Evolutionary conservation across 345 rosid species (phyloP), one percentile per base, ranked within the genome.

Genomic region (Acer saccharum): DNA sequence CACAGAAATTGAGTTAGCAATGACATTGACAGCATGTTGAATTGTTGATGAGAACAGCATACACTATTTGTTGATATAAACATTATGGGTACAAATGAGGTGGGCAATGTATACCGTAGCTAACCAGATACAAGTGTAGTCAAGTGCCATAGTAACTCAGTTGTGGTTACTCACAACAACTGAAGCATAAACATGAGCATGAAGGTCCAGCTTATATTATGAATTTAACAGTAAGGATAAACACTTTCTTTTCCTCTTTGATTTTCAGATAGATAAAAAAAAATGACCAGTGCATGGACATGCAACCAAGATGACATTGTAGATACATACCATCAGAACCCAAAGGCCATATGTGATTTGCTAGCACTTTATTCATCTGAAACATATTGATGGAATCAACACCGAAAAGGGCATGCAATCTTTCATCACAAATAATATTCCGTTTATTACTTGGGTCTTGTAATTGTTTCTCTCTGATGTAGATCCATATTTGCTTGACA

Each of bases 361-460:
- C 75, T 62, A 88, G 80, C 64, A 81, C 90, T 75, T 85, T 88
- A 74, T 85, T 88, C 91, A 88, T 88, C 83, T 88, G 89, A 81
- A 90, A 90, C 94, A 88, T 83, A 80, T 89, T 80, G 62, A 88
- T 88, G 21, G 83, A 73, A 55, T 77, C 78, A 66, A 89, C 90
- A 72, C 74, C 76, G 29, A 88, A 88, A 77, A 89, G 82, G 46
- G 84, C 80, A 16, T 1, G 83, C 80, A 88, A 81, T 71, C 79
- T 55, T 80, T 90, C 83, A 66, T 90, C 86, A 44, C 91, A 88
- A 72, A 81, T 77, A 80, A 90, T 88, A 68, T 68, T 83, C 54
- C 85, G 85, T 86, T 77, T 85, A 68, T 88, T 86, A 68, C 58
- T 85, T 12, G 94, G 94, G 72, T 88, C 94, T 83, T 88, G 91